Evolutionary conservation across 768 basidiomycete species (phyloP), one percentile per base, ranked within the genome.

Genomic region (Cyathus striatus): DNA sequence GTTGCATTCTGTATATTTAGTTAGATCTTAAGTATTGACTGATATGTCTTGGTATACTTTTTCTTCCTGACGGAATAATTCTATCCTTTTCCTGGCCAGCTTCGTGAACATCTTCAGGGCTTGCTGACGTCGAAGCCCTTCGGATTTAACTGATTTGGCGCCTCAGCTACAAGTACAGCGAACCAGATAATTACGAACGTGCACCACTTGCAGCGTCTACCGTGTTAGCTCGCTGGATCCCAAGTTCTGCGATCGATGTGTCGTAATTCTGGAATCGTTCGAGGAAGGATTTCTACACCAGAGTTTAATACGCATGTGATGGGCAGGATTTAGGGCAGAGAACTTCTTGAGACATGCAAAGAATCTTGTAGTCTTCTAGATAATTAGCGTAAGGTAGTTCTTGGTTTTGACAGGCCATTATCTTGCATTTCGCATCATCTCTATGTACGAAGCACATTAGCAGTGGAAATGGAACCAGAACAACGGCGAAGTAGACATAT

Each of bases 151-250:
- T 47, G 6, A 18, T 27, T 32, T 32, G 45, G 38, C 30, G 22
- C 26, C 27, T 34, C 43, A 4, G 36, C 23, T 24, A n/a, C 22
- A 36, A 23, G 6, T 26, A 23, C 14, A 22, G 18, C 20, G 40
- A 21, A 34, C 33, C 27, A 22, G 20, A 13, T 37, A 37, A 7
- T 13, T 20, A 61, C 67, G 46, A 20, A 70, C 72, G 44, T 59
- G 63, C 66, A 45, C 60, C 57, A 43, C 64, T 67, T 23, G 66
- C 67, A 32, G 55, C 48, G 30, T 70, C 60, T 25, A 69, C 58
- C 16, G 49, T 43, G 10, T 60, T 50, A 6, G 64, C 53, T 9
- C 72, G 60, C 24, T 60, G 61, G 21, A 54, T 48, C 20, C 65
- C 66, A 13, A 72, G 37, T 33, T 66, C 60, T 22, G 65, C 55